phyloP scores from a whole-genome alignment of 1,284 basidiomycete species.

The Ganoderma resinaceum region DNA sequence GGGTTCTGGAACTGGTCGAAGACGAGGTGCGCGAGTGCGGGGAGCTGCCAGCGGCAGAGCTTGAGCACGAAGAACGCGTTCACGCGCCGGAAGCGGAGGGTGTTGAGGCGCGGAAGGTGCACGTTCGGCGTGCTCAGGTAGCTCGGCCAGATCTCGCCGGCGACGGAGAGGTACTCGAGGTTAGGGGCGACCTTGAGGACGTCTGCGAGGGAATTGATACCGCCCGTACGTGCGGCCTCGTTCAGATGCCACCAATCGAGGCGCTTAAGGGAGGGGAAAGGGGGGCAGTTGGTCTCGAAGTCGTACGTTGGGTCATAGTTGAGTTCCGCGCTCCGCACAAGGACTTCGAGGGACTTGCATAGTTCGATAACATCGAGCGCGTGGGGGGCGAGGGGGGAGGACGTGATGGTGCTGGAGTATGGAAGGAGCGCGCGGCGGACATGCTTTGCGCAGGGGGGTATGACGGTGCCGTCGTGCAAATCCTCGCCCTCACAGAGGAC shows the following conservation, averaged over 20 bases:
- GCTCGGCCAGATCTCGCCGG: conserved; percentile 51
- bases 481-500: conserved; percentile 35
- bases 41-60: conserved; percentile 59
- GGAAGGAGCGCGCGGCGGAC: conserved; percentile 65
- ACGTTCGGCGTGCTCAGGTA: conserved; percentile 35
- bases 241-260: conserved; percentile 73
- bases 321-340: conserved; percentile 49
- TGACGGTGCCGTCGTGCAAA: conserved; percentile 27
- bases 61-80: conserved; percentile 59
- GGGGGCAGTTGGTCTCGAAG: conserved; percentile 53
- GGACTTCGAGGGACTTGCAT: conserved; percentile 60
- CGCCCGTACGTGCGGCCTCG: conserved; percentile 66
- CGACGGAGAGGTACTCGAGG: conserved; percentile 63
- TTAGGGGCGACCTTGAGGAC: conserved; percentile 61
- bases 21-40: conserved; percentile 55
- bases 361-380: conserved; percentile 51
- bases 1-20: conserved; percentile 52
- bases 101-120: conserved; percentile 50
- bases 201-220: conserved; percentile 65
- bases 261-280: conserved; percentile 60
- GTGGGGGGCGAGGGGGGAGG: conserved; percentile 38
- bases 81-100: conserved; percentile 57
- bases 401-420: conserved; percentile 57
- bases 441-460: conserved; percentile 44
- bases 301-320: conserved; percentile 54